Evolutionary conservation across 2,329 filamentous ascomycete species (phyloP).

Genomic region (Talaromyces albobiverticillius): DNA sequence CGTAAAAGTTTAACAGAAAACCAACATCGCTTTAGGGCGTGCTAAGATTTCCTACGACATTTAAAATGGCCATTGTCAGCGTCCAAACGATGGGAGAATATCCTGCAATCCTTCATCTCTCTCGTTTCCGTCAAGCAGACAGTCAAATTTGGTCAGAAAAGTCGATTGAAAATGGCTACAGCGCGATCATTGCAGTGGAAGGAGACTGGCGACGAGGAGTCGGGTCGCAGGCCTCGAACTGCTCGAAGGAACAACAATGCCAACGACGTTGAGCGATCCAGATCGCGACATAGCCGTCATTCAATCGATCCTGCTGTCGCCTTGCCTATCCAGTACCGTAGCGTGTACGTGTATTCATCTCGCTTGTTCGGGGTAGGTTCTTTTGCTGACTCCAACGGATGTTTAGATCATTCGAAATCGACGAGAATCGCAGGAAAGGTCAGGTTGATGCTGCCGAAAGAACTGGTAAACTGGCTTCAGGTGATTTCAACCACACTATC

Average conservation of each 20-base stretch:
- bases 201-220: slow-evolving; percentile 13
- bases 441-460: slow-evolving; percentile 40
- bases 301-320: slow-evolving; percentile 22
- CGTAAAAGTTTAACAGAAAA: too few relatives aligned
- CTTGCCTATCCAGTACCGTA: slow-evolving; percentile 29
- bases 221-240: background rate
- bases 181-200: slow-evolving; percentile 9
- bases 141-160: background rate
- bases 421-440: slow-evolving; percentile 51
- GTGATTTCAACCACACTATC: too few relatives aligned
- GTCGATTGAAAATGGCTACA: background rate
- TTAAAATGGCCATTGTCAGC: too few relatives aligned
- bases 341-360: slow-evolving; percentile 18
- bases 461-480: slow-evolving; percentile 46
- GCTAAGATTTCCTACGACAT: too few relatives aligned
- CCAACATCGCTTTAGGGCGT: too few relatives aligned
- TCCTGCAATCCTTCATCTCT: background rate
- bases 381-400: slow-evolving; percentile 15
- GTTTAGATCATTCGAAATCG: slow-evolving; percentile 52
- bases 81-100: background rate
- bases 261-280: background rate
- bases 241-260: slow-evolving; percentile 9
- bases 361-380: background rate
- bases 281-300: slow-evolving; percentile 14
- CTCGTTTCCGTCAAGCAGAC: too few relatives aligned